Evolutionary conservation across 1,284 basidiomycete species (phyloP).

Genomic region (Takashimella tepidaria): DNA sequence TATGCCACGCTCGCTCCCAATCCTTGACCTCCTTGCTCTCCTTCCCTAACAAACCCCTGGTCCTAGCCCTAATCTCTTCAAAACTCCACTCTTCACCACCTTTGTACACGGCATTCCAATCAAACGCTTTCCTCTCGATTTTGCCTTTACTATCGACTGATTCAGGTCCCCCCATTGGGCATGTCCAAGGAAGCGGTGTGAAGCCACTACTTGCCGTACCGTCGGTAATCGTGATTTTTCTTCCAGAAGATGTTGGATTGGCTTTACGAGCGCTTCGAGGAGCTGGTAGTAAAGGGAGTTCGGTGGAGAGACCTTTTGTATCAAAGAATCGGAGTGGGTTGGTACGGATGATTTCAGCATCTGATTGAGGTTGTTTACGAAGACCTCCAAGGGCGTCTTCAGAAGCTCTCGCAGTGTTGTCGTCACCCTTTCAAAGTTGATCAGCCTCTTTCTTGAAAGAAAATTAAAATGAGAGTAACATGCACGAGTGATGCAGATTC

Average conservation of each 20-base stretch:
- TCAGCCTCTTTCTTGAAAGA: too few species aligned
- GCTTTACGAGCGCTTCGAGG: constrained; percentile 32
- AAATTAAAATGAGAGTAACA: too few species aligned
- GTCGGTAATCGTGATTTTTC: constrained; percentile 11
- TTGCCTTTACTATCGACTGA: constrained; percentile 38
- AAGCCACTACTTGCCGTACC: constrained; percentile 10
- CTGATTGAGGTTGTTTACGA: constrained; percentile 36
- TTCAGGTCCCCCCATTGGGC: constrained; percentile 42
- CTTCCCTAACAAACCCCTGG: constrained; percentile 41
- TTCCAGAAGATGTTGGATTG: constrained; percentile 1
- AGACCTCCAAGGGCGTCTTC: constrained; percentile 43
- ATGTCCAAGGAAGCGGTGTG: constrained; percentile 28
- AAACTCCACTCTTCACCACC: constrained; percentile 48
- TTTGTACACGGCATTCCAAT: constrained; percentile 46
- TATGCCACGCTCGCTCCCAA: constrained; percentile 46
- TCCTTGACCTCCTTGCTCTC: constrained; percentile 39
- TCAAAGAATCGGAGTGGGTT: constrained; percentile 56
- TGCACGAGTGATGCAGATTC: too few species aligned
- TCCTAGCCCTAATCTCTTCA: constrained; percentile 46
- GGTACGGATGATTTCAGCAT: constrained; percentile 53
- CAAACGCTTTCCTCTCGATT: constrained; percentile 44
- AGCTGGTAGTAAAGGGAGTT: constrained; percentile 25
- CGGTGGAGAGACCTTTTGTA: constrained; percentile 26
- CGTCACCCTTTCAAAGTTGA: constrained; percentile 10
- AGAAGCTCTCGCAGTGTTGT: constrained; percentile 25